Base-by-base conservation (phyloP, 768 basidiomycete species). In the Trametes cingulata region DNA sequence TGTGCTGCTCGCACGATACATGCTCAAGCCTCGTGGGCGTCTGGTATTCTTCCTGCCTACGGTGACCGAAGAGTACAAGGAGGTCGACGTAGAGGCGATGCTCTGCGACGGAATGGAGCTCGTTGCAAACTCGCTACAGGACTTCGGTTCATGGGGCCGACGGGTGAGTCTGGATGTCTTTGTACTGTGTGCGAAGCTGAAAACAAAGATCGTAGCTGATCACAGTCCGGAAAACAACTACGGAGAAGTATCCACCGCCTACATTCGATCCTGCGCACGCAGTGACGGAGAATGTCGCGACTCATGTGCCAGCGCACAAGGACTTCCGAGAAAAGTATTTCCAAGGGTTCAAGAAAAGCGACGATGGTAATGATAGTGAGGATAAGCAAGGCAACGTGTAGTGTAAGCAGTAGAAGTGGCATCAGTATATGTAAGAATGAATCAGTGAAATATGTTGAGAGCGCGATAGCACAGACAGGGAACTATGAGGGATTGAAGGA, bases 1-100 rank as follows among this genome's bases (percentile, higher is more conserved):
- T 14, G 85, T 98, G 27, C 69, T 87, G 15, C 80, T 94, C 43
- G 85, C 93, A 2, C 83, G 95, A 52, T 92, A 90, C 72, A 76
- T 97, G 25, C 81, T 99, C 27, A 92, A 86, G 63, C 92, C 92
- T 0, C 81, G 80, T 22, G 97, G 97, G 13, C 78, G 97, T 40
- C 82, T 99, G 15, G 96, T 99, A 3, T 98, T 97, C 76, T 98
- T 98, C 77, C 80, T 98, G 20, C 93, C 93, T 0, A 95, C 93
- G 0, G 90, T 96, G 20, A 92, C 85, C 13, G 95, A 96, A 47
- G 90, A 95, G 41, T 98, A 95, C 69, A 84, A 89, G 61, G 90
- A 91, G 65, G 76, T 97, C 1, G 97, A 99, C 68, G 77, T 98
- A 9, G 81, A 89, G 29, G 74, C 79, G 1, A 82, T 93, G 72